Evolutionary conservation across 106 monocot species (phyloP).

Genomic region (Xerophyta viscosa): DNA sequence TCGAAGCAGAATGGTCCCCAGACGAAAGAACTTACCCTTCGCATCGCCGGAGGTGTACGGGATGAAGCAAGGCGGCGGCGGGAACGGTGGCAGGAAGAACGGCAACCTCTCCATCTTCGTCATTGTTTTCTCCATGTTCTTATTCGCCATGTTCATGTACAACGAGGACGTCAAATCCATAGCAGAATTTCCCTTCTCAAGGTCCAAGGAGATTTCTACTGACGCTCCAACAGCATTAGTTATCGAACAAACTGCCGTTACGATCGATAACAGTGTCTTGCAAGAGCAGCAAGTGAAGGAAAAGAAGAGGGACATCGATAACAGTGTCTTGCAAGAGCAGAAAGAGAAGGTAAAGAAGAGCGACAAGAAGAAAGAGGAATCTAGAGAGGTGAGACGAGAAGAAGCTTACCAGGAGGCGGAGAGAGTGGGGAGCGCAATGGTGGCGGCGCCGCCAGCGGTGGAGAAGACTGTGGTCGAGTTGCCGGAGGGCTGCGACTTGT

Average conservation of each 20-base stretch:
- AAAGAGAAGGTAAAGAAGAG: neutral
- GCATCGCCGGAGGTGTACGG: constrained; percentile 10
- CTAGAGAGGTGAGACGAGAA: neutral
- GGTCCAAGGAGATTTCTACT: constrained; percentile 1
- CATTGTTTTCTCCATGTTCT: constrained; percentile 35
- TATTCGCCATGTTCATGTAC: constrained; percentile 58
- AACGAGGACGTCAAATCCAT: constrained; percentile 60
- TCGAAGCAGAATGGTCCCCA: constrained; percentile 14
- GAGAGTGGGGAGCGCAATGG: neutral
- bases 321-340: too few species aligned
- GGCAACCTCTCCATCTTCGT: constrained; percentile 29
- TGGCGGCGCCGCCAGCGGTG: neutral
- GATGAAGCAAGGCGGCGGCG: constrained; percentile 26
- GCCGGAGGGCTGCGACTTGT: constrained; percentile 63
- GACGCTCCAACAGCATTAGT: neutral
- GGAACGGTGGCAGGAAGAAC: constrained; percentile 10
- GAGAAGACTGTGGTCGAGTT: constrained; percentile 25
- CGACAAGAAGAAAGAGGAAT: neutral
- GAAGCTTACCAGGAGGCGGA: neutral
- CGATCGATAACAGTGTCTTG: too few species aligned
- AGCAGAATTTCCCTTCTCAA: constrained; percentile 48
- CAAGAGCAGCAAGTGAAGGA: too few species aligned
- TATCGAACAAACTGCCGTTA: too few species aligned
- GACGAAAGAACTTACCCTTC: constrained; percentile 10
- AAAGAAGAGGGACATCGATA: too few species aligned